These are phyloP conservation scores for Penstemon eatonii DNA, from an alignment of 257 asterid species.

Conservation along the genomic window DNA sequence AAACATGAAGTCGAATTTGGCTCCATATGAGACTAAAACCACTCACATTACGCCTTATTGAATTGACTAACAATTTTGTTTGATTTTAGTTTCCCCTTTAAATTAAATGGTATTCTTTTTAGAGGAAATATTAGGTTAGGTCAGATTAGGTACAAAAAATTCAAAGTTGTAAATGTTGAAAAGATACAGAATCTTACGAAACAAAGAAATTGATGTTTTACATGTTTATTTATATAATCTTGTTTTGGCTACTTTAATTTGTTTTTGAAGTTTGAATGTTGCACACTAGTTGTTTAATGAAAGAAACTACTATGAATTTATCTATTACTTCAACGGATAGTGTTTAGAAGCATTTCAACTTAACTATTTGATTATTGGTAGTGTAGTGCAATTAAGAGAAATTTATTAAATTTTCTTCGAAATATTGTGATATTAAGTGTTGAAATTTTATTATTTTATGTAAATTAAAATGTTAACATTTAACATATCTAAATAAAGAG, in stretches of 20 bases:
- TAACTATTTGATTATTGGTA: too few species aligned
- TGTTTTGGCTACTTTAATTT: background rate
- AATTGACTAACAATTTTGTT: conserved; percentile 25
- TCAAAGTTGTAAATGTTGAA: conserved; percentile 35
- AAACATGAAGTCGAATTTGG: conserved; percentile 69
- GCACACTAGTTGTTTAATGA: too few species aligned
- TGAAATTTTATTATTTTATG: too few species aligned
- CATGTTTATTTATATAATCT: background rate
- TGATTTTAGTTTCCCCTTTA: background rate
- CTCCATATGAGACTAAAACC: conserved; percentile 78
- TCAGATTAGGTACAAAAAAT: conserved; percentile 12
- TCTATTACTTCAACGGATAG: too few species aligned
- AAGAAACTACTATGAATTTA: too few species aligned
- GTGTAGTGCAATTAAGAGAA: too few species aligned
- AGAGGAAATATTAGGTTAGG: conserved; percentile 14
- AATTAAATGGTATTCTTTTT: background rate
- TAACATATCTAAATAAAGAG: too few species aligned
- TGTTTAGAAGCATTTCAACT: too few species aligned
- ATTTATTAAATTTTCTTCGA: too few species aligned
- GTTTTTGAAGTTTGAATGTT: too few species aligned
- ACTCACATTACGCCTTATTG: conserved; percentile 83
- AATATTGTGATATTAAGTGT: too few species aligned
- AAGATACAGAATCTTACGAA: conserved; percentile 15
- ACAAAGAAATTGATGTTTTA: background rate
- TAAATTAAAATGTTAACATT: too few species aligned